Percentiles rank a stretch among this genome's conserved stretches.
Conservation (phyloP, 495 filamentous ascomycete species). For the Neurospora africana region DNA sequence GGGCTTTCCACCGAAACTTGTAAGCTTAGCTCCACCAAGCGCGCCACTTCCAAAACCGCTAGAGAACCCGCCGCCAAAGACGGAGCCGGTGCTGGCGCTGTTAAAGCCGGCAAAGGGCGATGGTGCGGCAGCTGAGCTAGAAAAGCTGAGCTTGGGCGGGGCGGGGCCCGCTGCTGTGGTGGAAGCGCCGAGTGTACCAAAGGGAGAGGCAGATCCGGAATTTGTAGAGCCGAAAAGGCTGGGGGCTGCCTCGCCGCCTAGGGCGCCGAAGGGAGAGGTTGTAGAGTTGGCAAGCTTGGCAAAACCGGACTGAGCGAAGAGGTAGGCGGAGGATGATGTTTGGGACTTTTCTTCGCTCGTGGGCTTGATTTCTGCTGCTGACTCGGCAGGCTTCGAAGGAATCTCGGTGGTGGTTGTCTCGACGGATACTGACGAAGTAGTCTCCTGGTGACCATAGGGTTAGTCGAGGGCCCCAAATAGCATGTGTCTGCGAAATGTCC, state of each 20-base stretch:
- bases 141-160: constrained; percentile 25
- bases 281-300: constrained; percentile 37
- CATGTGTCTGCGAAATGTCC: neutral
- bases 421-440: constrained; percentile 7
- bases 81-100: constrained; percentile 2
- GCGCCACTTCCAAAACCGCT: constrained; percentile 47
- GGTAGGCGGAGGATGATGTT: constrained; percentile 32
- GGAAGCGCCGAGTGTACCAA: constrained; percentile 17
- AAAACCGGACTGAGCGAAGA: constrained; percentile 38
- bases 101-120: constrained; percentile 19
- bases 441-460: constrained; percentile 4
- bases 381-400: neutral
- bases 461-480: neutral
- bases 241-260: constrained; percentile 24
- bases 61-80: constrained; percentile 28
- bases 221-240: constrained; percentile 26
- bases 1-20: constrained; percentile 56
- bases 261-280: constrained; percentile 31
- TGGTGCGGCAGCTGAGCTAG: constrained; percentile 11
- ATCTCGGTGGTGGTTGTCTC: constrained; percentile 14
- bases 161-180: constrained; percentile 23
- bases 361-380: neutral
- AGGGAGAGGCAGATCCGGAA: constrained; percentile 26
- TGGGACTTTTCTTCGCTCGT: constrained; percentile 5
- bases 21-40: constrained; percentile 40